These are phyloP conservation scores for Venturia pyrina DNA, from an alignment of 2,329 filamentous ascomycete species.

Conservation along the genomic window DNA sequence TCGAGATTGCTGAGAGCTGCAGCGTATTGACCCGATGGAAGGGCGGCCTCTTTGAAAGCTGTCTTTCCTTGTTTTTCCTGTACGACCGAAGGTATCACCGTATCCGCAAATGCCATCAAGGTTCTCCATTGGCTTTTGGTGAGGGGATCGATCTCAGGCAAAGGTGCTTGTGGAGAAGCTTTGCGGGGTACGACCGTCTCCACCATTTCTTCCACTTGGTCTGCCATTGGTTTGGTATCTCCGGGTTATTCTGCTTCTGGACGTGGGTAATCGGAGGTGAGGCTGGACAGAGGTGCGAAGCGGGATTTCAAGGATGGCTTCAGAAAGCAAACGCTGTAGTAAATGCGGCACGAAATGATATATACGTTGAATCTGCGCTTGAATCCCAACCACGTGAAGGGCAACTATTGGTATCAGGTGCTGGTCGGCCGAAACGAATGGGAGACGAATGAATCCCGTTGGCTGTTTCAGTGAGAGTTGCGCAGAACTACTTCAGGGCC, in stretches of 20 bases:
- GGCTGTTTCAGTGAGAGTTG: background rate
- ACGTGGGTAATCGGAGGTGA: background rate
- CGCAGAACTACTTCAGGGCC: background rate
- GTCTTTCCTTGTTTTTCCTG: background rate
- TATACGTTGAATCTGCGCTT: background rate
- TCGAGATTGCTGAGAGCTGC: constrained; percentile 29
- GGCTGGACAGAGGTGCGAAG: background rate
- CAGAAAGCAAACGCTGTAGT: background rate
- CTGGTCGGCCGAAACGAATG: background rate
- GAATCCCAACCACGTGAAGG: background rate
- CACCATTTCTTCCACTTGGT: background rate
- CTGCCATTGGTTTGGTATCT: constrained; percentile 1
- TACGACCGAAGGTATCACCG: constrained; percentile 48
- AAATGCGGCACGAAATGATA: background rate
- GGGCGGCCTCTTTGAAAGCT: background rate
- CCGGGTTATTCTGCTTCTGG: background rate
- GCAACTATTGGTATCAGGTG: background rate
- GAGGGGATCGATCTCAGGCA: constrained; percentile 38
- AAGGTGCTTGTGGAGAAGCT: constrained; percentile 35
- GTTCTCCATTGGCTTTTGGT: constrained; percentile 48
- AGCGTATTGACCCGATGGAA: constrained; percentile 27
- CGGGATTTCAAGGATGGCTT: background rate
- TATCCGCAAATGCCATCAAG: constrained; percentile 46
- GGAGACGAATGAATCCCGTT: background rate
- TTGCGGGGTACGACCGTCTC: constrained; percentile 18